Percentiles rank a stretch among this genome's conserved stretches.
Conservation (phyloP, 768 basidiomycete species). For the Termitomyces sp. region DNA sequence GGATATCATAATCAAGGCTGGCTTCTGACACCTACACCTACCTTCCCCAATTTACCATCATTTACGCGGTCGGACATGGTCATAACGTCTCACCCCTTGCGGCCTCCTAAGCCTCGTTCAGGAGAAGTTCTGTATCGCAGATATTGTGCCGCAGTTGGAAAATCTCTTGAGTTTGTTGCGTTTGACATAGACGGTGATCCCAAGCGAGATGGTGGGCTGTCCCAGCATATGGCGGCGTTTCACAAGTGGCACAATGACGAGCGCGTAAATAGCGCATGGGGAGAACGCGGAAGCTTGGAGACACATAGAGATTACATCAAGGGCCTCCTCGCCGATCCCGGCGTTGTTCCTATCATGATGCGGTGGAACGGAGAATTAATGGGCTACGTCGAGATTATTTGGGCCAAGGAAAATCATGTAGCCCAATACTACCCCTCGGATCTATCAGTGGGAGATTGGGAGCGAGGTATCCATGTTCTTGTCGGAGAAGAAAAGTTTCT, state of each 20-base stretch:
- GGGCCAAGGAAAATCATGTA: slow-evolving; percentile 37
- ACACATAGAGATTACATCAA: slow-evolving; percentile 37
- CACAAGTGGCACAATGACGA: slow-evolving; percentile 45
- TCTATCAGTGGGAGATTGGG: slow-evolving; percentile 21
- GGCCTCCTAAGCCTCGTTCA: slow-evolving; percentile 39
- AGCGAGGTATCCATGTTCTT: slow-evolving; percentile 38
- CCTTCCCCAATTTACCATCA: slow-evolving; percentile 31
- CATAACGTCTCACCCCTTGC: slow-evolving; percentile 47
- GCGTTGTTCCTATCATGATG: slow-evolving; percentile 35
- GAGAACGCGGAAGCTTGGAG: slow-evolving; percentile 38
- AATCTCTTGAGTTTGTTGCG: slow-evolving; percentile 26
- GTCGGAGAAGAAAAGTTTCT: slow-evolving; percentile 43
- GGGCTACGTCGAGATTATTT: slow-evolving; percentile 43
- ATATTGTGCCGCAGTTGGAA: slow-evolving; percentile 28
- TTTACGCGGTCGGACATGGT: slow-evolving; percentile 43
- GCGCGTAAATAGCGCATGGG: slow-evolving; percentile 42
- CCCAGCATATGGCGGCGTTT: slow-evolving; percentile 37
- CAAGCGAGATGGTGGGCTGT: slow-evolving; percentile 17
- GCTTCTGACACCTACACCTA: slow-evolving; percentile 18
- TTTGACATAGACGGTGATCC: slow-evolving; percentile 26
- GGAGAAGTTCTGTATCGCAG: slow-evolving; percentile 37
- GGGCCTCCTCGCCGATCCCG: slow-evolving; percentile 29
- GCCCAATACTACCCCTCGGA: slow-evolving; percentile 23
- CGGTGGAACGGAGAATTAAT: slow-evolving; percentile 41
- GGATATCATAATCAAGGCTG: slow-evolving; percentile 25